Evolutionary conservation across 2,329 filamentous ascomycete genomes (phyloP).

Genomic region (Colletotrichum salicis): DNA sequence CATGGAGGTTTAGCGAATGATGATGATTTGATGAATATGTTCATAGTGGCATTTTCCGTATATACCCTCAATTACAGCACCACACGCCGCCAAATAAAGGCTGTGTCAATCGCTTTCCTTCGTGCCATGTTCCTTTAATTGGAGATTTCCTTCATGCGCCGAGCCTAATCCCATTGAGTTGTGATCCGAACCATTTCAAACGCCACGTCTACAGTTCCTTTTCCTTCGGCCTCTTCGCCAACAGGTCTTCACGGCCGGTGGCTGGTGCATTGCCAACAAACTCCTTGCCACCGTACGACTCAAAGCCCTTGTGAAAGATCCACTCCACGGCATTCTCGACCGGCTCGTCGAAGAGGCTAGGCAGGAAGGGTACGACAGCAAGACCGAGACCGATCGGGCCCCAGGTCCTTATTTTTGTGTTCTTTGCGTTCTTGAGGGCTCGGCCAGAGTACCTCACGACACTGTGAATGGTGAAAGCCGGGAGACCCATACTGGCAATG

Average conservation of each 20-base stretch:
- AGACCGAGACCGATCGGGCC: constrained; percentile 88
- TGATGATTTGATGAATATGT: constrained; percentile 29
- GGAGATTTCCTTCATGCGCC: constrained; percentile 28
- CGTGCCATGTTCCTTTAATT: background rate
- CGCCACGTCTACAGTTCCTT: constrained; percentile 32
- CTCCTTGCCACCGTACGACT: constrained; percentile 71
- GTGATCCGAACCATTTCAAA: constrained; percentile 12
- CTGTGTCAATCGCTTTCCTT: background rate
- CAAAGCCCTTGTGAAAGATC: constrained; percentile 86
- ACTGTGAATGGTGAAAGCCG: constrained; percentile 92
- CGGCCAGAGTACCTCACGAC: constrained; percentile 89
- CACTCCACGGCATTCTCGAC: constrained; percentile 93
- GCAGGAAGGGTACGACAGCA: constrained; percentile 82
- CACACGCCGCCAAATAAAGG: constrained; percentile 10
- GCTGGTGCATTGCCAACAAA: constrained; percentile 66
- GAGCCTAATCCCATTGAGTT: constrained; percentile 20
- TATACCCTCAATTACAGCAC: constrained; percentile 31
- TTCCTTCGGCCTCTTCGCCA: constrained; percentile 47
- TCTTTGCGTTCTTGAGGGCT: constrained; percentile 87
- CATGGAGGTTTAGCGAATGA: constrained; percentile 59
- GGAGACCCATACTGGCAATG: constrained; percentile 91
- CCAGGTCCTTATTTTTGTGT: constrained; percentile 80
- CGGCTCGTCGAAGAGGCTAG: constrained; percentile 87
- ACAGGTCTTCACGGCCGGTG: constrained; percentile 62
- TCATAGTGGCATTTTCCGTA: constrained; percentile 25